Base-by-base conservation (phyloP, 768 basidiomycete species). In the Termitomyces sp. region DNA sequence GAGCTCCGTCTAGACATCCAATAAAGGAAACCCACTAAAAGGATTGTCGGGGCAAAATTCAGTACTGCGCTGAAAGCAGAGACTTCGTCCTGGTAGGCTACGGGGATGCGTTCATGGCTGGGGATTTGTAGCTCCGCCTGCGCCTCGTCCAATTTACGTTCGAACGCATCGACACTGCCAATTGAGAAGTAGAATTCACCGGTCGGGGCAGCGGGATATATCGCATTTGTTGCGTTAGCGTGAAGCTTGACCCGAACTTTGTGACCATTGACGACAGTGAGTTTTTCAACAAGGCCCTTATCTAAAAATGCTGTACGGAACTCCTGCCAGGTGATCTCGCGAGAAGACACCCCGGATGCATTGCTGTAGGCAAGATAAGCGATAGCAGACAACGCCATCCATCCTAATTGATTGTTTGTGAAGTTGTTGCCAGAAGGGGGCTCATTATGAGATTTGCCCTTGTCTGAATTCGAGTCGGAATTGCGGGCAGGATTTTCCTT, bases 271-370 rank as follows among this genome's bases (percentile, higher is more conserved):
- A 98, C 82, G 58, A 98, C 96, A 53, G 86, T 82, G 57, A 98
- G 86, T 67, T 87, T 94, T 64, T 98, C 94, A 37, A 99, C 96
- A 53, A 98, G 83, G 43, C 94, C 96, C 69, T 95, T 94, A 73
- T 96, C 90, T 46, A 99, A 87, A 78, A 99, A 93, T 10, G 94
- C 93, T 46, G 92, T 95, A 53, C 94, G 86, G 78, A 99, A 99
- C 73, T 98, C 97, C 74, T 98, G 95, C 96, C 97, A 99, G 61
- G 97, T 99, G 63, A 99, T 98, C 74, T 99, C 97, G 58, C 90
- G 84, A 1, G 88, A 84, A 26, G 75, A 72, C 4, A 80, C 74
- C 0, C 76, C 71, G 39, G 75, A 76, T 13, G 85, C 80, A 57
- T 83, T 76, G 14, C 82, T 81, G 64, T 87, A 90, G 14, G 88